Evolutionary conservation across 2,329 filamentous ascomycete species (phyloP), one percentile per base, ranked within the genome.

Genomic region (Colletotrichum incanum): DNA sequence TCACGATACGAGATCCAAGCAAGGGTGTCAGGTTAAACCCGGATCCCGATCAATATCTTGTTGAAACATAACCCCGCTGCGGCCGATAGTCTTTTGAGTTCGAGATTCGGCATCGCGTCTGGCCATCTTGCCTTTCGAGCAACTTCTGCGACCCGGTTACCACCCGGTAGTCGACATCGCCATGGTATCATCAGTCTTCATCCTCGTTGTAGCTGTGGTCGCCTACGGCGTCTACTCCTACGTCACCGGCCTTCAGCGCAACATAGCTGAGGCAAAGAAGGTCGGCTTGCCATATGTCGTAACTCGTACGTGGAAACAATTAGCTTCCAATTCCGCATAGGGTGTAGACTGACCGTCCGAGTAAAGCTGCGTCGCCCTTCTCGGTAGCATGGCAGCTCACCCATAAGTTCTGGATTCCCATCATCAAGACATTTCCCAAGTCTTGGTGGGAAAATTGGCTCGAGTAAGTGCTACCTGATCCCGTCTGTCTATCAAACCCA

Each of bases 371-470:
- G 52, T 84, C 82, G 26, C 84, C 87, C 1, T 87, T 88, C 77
- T 87, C 86, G 74, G 75, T 84, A 20, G 76, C 85, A 28, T 93
- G 90, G 88, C 84, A 91, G 67, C 76, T 91, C 34, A 87, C 88
- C 2, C 83, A 86, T 75, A 79, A 79, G 62, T 72, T 91, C 50
- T 91, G 86, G 86, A 76, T 90, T 14, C 88, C 88, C 3, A 68
- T 92, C 18, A 84, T 93, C 74, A 85, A 84, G 69, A 77, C 80
- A 18, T 81, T 93, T 0, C 92, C 92, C 0, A 81, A 81, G 54
- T 82, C 84, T 20, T 87, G 84, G 80, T 91, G 88, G 82, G 84
- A 90, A 66, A 76, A 84, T 63, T 91, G 91, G 87, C 79, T 92
- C 55, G 85, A 88, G 91, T 93, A 84, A 75, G 90, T 78, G 41